phyloP scores from a whole-genome alignment of 371 early-diverging fungal species.

The Batrachochytrium dendrobatidis region DNA sequence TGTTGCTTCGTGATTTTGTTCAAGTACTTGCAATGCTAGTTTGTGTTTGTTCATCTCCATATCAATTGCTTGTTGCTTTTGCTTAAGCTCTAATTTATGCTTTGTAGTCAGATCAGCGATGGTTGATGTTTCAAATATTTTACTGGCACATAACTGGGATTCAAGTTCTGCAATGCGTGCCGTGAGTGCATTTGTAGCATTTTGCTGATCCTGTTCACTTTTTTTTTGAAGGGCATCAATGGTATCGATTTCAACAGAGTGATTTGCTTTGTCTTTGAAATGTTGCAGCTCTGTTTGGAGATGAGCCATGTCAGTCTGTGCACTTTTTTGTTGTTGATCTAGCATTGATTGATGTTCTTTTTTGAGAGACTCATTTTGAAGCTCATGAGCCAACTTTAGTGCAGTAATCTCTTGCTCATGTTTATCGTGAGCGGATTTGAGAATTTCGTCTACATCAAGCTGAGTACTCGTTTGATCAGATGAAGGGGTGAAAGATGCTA shows the following conservation, averaged over 20 bases:
- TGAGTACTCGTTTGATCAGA: too few species aligned
- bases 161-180: background rate
- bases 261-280: background rate
- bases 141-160: background rate
- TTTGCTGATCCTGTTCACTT: background rate
- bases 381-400: background rate
- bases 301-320: too few species aligned
- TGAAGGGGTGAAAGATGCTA: too few species aligned
- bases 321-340: background rate
- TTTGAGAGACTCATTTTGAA: background rate
- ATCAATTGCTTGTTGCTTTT: background rate
- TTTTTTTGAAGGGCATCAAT: background rate
- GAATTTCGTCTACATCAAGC: too few species aligned
- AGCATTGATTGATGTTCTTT: background rate
- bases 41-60: background rate
- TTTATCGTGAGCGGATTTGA: too few species aligned
- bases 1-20: background rate
- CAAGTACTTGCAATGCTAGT: background rate
- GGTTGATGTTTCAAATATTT: background rate
- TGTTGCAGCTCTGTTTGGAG: too few species aligned
- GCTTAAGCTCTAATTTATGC: background rate
- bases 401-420: too few species aligned
- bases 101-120: background rate
- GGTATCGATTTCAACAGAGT: background rate
- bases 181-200: background rate